These are phyloP conservation scores for Tephrocybe rancida DNA, from an alignment of 768 basidiomycete species.

Conservation along the genomic window DNA sequence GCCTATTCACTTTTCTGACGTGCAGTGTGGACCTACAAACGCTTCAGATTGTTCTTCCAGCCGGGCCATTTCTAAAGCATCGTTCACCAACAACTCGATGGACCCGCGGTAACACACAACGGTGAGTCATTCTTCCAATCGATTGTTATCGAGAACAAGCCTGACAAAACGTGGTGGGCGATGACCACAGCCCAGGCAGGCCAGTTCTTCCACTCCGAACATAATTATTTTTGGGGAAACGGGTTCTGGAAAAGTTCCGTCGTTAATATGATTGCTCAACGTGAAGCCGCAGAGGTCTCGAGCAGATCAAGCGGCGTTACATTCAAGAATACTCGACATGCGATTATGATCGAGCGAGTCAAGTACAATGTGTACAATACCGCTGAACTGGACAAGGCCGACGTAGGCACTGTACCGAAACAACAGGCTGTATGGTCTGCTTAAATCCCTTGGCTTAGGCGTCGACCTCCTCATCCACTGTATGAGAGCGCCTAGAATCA, in stretches of 20 bases:
- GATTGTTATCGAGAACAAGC: too few species aligned
- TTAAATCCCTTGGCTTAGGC: constrained; percentile 29
- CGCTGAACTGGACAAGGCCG: too few species aligned
- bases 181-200: not conserved
- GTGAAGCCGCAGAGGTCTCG: constrained; percentile 29
- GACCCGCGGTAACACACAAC: too few species aligned
- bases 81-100: too few species aligned
- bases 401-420: too few species aligned
- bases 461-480: not conserved
- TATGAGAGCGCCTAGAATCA: not conserved
- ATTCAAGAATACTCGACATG: constrained; percentile 28
- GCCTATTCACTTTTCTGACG: too few species aligned
- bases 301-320: constrained; percentile 37
- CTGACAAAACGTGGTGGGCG: too few species aligned
- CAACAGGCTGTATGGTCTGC: constrained; percentile 22
- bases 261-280: constrained; percentile 39
- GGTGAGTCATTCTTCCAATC: too few species aligned
- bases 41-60: too few species aligned
- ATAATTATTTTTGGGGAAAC: constrained; percentile 44
- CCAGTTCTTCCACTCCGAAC: constrained; percentile 17
- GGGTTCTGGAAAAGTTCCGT: constrained; percentile 41
- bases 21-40: too few species aligned
- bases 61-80: too few species aligned
- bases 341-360: constrained; percentile 21
- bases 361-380: constrained; percentile 29